Conservation (phyloP, 352 stramenopile species). For the Globisporangium irregulare region DNA sequence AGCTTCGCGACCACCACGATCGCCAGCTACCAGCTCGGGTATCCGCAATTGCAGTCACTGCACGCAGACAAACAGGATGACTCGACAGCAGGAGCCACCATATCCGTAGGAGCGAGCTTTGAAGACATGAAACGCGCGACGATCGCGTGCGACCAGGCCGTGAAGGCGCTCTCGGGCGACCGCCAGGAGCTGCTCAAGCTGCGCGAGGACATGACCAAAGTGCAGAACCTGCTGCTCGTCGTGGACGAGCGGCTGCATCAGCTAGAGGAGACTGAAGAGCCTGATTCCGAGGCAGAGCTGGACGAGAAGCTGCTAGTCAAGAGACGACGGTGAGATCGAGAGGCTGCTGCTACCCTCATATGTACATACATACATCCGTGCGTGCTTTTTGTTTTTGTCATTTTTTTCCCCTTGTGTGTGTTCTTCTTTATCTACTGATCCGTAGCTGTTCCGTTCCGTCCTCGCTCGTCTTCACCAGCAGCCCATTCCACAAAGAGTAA, state of each 20-base stretch:
- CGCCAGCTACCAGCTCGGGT: slow-evolving; percentile 77
- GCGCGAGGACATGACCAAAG: slow-evolving; percentile 71
- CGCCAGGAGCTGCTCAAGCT: slow-evolving; percentile 48
- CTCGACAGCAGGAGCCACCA: slow-evolving; percentile 11
- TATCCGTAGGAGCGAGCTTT: slow-evolving; percentile 15
- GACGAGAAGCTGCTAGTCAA: neutral
- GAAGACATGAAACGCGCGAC: slow-evolving; percentile 30
- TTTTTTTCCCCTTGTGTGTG: neutral
- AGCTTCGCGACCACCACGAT: slow-evolving; percentile 75
- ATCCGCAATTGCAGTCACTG: slow-evolving; percentile 30
- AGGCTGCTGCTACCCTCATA: neutral
- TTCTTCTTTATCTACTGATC: slow-evolving; percentile 1
- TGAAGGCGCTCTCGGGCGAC: slow-evolving; percentile 47
- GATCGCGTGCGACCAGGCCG: slow-evolving; percentile 26
- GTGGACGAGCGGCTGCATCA: slow-evolving; percentile 68
- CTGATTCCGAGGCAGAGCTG: slow-evolving; percentile 36
- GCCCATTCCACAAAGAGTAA: neutral
- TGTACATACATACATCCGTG: slow-evolving; percentile 6
- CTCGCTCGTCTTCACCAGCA: neutral
- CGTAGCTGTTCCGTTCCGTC: neutral
- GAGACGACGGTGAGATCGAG: neutral
- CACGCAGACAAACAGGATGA: neutral
- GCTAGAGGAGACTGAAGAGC: slow-evolving; percentile 46
- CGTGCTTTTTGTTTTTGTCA: neutral
- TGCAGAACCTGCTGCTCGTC: slow-evolving; percentile 71